Conservation (phyloP, 768 basidiomycete genomes). For the Pilatotrama ljubarskyi region DNA sequence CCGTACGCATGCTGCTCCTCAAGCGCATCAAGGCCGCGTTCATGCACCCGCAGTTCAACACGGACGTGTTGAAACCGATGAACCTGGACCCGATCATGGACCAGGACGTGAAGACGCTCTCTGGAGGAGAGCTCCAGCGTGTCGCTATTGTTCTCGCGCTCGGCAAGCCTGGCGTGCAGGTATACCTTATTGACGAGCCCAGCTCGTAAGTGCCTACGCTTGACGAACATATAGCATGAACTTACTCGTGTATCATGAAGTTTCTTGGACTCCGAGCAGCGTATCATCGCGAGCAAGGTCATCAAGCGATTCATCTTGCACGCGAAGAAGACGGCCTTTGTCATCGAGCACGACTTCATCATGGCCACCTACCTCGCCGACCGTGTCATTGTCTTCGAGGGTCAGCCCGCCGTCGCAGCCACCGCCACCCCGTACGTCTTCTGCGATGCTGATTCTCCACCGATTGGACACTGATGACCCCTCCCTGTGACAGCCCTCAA, state of each 20-base stretch:
- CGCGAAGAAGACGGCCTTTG: conserved; percentile 95
- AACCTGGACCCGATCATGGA: conserved; percentile 92
- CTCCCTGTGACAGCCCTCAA: conserved; percentile 70
- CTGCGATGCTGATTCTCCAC: not conserved
- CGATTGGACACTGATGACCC: too few species aligned
- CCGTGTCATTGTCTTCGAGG: conserved; percentile 92
- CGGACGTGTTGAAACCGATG: conserved; percentile 98
- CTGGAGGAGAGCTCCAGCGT: conserved; percentile 97
- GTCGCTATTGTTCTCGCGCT: conserved; percentile 95
- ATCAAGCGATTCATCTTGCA: conserved; percentile 98
- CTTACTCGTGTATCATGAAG: conserved; percentile 38
- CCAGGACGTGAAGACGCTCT: conserved; percentile 96
- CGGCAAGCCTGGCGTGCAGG: conserved; percentile 80
- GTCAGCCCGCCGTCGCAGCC: conserved; percentile 81
- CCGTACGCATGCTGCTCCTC: conserved; percentile 91
- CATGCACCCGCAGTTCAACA: conserved; percentile 99
- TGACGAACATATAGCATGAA: not conserved
- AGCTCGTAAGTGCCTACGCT: conserved; percentile 53
- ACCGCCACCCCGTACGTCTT: conserved; percentile 83
- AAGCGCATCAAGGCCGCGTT: conserved; percentile 95
- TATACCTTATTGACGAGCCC: conserved; percentile 97
- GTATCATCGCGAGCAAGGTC: conserved; percentile 96
- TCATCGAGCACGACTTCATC: conserved; percentile 99
- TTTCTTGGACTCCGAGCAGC: conserved; percentile 98
- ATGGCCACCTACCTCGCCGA: conserved; percentile 99